phyloP scores from a whole-genome alignment of 805 yeast genomes.

The Metschnikowia continentalis region DNA sequence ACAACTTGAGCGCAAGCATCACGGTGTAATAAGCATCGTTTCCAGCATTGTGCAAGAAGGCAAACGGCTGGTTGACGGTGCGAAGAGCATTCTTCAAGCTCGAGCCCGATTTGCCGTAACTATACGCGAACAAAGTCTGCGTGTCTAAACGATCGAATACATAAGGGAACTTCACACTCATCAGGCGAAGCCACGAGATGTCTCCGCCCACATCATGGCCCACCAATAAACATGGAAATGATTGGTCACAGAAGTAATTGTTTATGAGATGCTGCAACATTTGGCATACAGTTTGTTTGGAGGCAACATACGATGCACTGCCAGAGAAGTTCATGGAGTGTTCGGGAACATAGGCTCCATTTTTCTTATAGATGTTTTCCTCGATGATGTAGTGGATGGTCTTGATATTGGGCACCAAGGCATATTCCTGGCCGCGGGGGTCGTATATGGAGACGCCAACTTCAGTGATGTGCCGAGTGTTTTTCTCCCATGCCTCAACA shows the following conservation, averaged over 20 bases:
- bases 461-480: conserved; percentile 18
- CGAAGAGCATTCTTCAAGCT: conserved; percentile 20
- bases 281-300: conserved; percentile 3
- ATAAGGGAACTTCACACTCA: conserved; percentile 6
- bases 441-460: conserved; percentile 25
- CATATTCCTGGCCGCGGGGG: conserved; percentile 14
- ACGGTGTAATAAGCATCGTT: conserved; percentile 28
- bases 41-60: conserved; percentile 25
- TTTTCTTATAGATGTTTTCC: conserved; percentile 15
- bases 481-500: conserved; percentile 23
- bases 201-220: conserved; percentile 16
- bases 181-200: conserved; percentile 11
- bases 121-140: conserved; percentile 10
- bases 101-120: conserved; percentile 18
- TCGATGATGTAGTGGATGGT: conserved; percentile 18
- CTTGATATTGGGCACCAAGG: conserved; percentile 16
- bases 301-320: conserved; percentile 15
- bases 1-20: conserved; percentile 21
- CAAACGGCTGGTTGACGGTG: conserved; percentile 19
- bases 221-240: conserved; percentile 19
- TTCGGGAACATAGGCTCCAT: conserved; percentile 22
- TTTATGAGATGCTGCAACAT: conserved; percentile 12
- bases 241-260: conserved; percentile 11
- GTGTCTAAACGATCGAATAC: conserved; percentile 18
- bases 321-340: conserved; percentile 18